These are phyloP conservation scores for Trebouxia sp. DNA, from an alignment of 139 green algal species.

Conservation along the genomic window DNA sequence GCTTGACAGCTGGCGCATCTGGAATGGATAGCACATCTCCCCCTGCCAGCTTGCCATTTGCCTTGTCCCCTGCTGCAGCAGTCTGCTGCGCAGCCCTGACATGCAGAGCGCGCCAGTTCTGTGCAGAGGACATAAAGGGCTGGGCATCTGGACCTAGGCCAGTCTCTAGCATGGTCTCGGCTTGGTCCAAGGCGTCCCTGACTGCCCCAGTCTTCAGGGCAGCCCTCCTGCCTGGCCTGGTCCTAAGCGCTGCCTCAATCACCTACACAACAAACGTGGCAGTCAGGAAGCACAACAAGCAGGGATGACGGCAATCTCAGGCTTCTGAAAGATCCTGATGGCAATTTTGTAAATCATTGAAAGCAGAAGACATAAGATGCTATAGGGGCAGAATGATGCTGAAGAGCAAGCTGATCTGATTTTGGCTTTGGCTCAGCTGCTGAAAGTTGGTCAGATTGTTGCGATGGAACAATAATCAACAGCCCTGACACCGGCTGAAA, in stretches of 20 bases:
- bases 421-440: too few species aligned
- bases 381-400: too few species aligned
- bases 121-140: constrained; percentile 2
- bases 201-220: not conserved
- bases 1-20: not conserved
- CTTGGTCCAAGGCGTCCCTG: constrained; percentile 13
- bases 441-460: too few species aligned
- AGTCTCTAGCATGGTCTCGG: constrained; percentile 10
- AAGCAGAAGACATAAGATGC: too few species aligned
- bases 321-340: too few species aligned
- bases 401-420: too few species aligned
- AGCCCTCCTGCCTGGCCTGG: not conserved
- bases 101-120: constrained; percentile 17
- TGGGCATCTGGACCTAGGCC: not conserved
- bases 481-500: too few species aligned
- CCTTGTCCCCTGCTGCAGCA: not conserved
- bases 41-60: not conserved
- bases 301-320: too few species aligned
- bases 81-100: not conserved
- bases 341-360: too few species aligned
- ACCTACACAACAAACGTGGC: too few species aligned
- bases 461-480: too few species aligned
- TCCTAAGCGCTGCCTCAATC: constrained; percentile 10
- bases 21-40: not conserved
- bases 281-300: too few species aligned